Evolutionary conservation across 805 yeast genomes (phyloP).

Genomic region (Barnettozyma californica): DNA sequence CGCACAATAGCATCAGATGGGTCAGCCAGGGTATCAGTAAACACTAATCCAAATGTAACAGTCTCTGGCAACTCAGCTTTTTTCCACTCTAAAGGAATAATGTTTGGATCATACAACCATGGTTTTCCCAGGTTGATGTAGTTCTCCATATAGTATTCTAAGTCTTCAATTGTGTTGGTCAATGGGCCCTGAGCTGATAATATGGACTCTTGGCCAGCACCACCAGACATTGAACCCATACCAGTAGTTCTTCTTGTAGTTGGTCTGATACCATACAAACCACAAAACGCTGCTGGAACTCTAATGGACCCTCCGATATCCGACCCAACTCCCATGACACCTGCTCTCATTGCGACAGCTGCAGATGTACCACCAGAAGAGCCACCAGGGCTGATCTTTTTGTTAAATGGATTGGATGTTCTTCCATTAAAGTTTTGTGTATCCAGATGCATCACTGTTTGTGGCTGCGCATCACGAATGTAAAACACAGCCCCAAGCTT

Average conservation of each 20-base stretch:
- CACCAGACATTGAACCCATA: constrained; percentile 23
- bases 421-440: constrained; percentile 55
- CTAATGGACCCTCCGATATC: constrained; percentile 72
- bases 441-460: constrained; percentile 64
- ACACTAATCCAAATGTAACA: constrained; percentile 54
- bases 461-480: constrained; percentile 65
- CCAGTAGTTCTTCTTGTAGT: constrained; percentile 43
- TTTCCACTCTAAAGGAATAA: constrained; percentile 35
- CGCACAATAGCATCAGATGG: constrained; percentile 62
- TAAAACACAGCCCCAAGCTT: constrained; percentile 46
- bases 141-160: constrained; percentile 61
- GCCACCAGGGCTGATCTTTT: constrained; percentile 59
- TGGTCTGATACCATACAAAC: constrained; percentile 57
- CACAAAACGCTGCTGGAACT: constrained; percentile 62
- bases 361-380: constrained; percentile 74
- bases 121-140: constrained; percentile 53
- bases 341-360: constrained; percentile 49
- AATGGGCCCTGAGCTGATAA: constrained; percentile 68
- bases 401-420: constrained; percentile 55
- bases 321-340: constrained; percentile 60
- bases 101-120: constrained; percentile 44
- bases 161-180: constrained; percentile 57
- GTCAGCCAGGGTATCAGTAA: constrained; percentile 60
- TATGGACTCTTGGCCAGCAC: constrained; percentile 46
- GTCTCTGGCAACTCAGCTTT: constrained; percentile 31